These are phyloP conservation scores for Jasminum sambac DNA, from an alignment of 257 asterid species.

Conservation along the genomic window DNA sequence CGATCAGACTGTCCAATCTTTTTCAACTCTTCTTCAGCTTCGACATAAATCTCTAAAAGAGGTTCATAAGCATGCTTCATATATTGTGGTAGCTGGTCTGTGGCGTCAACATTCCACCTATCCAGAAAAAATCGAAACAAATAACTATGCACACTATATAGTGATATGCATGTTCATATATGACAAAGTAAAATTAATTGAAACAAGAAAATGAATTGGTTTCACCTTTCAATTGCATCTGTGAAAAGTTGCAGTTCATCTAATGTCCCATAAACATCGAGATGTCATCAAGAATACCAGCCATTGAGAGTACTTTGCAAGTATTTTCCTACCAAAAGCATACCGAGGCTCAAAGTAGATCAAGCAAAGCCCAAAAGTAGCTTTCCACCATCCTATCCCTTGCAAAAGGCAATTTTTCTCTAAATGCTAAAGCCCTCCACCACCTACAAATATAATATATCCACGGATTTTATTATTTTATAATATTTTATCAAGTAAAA, in stretches of 20 bases:
- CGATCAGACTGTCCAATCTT: neutral
- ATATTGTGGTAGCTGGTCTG: constrained; percentile 21
- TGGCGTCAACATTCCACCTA: constrained; percentile 27
- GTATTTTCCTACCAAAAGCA: constrained; percentile 6
- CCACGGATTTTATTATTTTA: too few species aligned
- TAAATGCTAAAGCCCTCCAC: too few species aligned
- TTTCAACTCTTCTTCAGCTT: constrained; percentile 14
- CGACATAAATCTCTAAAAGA: constrained; percentile 19
- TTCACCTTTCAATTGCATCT: constrained; percentile 22
- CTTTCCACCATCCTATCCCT: constrained; percentile 35
- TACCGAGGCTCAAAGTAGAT: constrained; percentile 32
- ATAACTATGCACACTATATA: too few species aligned
- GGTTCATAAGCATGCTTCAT: constrained; percentile 9
- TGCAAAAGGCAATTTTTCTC: constrained; percentile 30
- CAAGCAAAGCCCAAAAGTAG: constrained; percentile 31
- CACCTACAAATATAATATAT: too few species aligned
- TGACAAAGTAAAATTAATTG: too few species aligned
- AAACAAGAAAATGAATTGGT: too few species aligned
- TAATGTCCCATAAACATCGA: constrained; percentile 24
- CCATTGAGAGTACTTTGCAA: constrained; percentile 21
- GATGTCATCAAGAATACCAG: constrained; percentile 32
- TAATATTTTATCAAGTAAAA: too few species aligned
- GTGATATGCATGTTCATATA: too few species aligned
- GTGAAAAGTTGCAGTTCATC: constrained; percentile 32
- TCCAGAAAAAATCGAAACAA: neutral